Conservation (phyloP, 2,329 filamentous ascomycete genomes). For the Fusarium anguioides region DNA sequence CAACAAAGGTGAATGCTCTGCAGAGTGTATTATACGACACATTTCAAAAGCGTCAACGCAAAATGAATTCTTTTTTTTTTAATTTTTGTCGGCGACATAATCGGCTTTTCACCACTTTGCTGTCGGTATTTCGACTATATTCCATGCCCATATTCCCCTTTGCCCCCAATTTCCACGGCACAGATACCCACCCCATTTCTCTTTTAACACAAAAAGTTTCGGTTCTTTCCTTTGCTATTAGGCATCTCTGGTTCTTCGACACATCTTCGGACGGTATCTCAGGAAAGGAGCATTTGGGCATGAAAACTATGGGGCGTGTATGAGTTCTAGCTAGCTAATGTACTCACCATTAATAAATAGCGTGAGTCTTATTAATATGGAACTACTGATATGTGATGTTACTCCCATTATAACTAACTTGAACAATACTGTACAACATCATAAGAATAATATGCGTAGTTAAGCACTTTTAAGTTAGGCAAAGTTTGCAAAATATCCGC, state of each 20-base stretch:
- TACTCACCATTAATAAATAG: conserved; percentile 1
- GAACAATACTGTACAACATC: background rate
- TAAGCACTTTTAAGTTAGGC: too few species aligned
- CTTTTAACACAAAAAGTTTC: background rate
- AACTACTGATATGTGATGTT: background rate
- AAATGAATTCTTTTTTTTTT: too few species aligned
- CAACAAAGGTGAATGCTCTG: background rate
- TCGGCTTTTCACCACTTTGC: conserved; percentile 1
- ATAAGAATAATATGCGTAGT: background rate
- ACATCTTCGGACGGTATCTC: conserved; percentile 10
- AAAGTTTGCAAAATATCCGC: too few species aligned
- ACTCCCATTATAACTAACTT: background rate
- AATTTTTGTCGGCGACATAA: conserved; percentile 11
- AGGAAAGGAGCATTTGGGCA: conserved; percentile 3
- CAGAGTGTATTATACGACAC: conserved; percentile 19
- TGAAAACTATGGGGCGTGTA: conserved; percentile 12
- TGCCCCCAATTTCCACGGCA: conserved; percentile 8
- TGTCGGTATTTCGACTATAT: conserved; percentile 7
- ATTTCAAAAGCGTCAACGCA: background rate
- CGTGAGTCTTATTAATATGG: background rate
- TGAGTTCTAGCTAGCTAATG: conserved; percentile 17
- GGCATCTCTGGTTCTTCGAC: background rate
- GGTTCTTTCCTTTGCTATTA: conserved; percentile 1
- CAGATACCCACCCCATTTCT: conserved; percentile 27
- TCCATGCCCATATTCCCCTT: background rate